Evolutionary conservation across 192 early-diverging fungal genomes (phyloP).

Genomic region (Rhizophagus prolifer): DNA sequence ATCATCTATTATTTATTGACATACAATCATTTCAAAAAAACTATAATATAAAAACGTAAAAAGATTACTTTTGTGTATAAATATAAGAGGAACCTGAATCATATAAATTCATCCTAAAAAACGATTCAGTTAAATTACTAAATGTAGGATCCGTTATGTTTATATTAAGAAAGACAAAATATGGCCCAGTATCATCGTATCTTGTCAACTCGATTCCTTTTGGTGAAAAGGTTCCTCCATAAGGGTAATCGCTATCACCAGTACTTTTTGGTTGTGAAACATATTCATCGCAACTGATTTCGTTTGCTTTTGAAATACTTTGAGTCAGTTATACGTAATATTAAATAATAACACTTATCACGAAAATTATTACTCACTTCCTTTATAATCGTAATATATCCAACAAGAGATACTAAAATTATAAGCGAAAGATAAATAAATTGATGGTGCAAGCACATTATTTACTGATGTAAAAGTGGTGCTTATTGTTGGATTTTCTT

Average conservation of each 20-base stretch:
- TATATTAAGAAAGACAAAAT: constrained; percentile 2
- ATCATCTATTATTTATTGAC: neutral
- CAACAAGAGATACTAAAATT: neutral
- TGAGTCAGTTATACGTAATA: no score
- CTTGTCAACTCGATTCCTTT: neutral
- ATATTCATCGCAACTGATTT: neutral
- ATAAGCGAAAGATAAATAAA: neutral
- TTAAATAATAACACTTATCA: no score
- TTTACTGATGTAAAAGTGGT: no score
- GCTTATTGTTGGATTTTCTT: no score
- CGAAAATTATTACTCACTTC: neutral
- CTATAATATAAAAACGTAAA: neutral
- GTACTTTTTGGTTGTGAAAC: neutral
- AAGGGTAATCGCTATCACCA: neutral
- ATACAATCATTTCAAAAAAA: no score
- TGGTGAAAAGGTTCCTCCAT: neutral
- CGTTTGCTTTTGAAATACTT: neutral
- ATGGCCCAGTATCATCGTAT: neutral
- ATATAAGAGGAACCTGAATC: neutral
- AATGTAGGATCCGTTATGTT: neutral
- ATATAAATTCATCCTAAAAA: neutral
- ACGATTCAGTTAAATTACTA: neutral
- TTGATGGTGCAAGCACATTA: neutral
- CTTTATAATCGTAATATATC: neutral
- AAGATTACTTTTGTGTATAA: neutral